Base-by-base conservation (phyloP, 768 basidiomycete genomes). In the Gloeostereum incarnatum region DNA sequence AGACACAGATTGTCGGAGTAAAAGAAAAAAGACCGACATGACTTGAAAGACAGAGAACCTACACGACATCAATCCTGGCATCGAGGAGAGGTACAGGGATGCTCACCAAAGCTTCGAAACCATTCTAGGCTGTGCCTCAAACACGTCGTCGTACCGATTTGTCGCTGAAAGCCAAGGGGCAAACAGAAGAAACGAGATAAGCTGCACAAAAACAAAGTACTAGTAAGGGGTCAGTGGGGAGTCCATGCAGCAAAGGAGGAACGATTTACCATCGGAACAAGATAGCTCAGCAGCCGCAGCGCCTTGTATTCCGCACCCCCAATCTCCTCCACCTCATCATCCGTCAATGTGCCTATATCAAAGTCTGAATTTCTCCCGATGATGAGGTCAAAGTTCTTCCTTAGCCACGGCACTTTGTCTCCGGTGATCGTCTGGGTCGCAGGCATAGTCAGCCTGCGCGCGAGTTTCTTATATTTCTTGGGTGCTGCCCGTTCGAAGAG, bases 271-370 rank as follows among this genome's bases (percentile, higher is more conserved):
- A 55, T 25, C 22, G 71, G 69, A 7, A 74, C 63, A 7, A 74
- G 45, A 48, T 65, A 73, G 42, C 66, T 72, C 46, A 74, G 54
- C 39, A 72, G 41, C 37, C 63, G 61, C 46, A 87, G 54, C 3
- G 82, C 79, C 3, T 75, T 58, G 54, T 79, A 87, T 58, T 90
- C 87, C 17, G 82, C 73, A 0, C 85, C 85, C 3, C 85, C 84
- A 13, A 90, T 57, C 45, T 78, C 68, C 50, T 86, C 83, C 39
- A 83, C 51, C 51, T 87, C 70, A 14, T 83, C 79, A 44, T 75
- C 69, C 3, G 69, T 72, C 49, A 90, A 52, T 44, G 54, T 66
- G 22, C 72, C 71, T 9, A 63, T 69, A 27, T 60, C 55, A 44
- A 78, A 73, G 44, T 71, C 61, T 5, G 73, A 78, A 49, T 83